Conservation (phyloP, 441 rosid genomes). For the Gossypium lobatum region DNA sequence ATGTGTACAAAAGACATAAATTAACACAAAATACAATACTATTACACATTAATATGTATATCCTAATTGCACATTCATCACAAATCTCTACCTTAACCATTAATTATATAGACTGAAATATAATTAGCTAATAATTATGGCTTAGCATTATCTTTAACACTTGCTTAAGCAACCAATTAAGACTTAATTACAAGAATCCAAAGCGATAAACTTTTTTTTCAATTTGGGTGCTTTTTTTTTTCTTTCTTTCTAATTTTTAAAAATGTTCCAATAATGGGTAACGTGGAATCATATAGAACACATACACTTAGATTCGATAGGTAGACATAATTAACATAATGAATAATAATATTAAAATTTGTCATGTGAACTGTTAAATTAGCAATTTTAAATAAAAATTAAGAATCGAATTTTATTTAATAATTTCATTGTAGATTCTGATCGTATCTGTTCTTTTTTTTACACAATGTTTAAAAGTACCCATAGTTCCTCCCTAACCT, state of each 20-base stretch:
- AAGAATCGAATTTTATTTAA: too few relatives aligned
- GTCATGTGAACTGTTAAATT: conserved; percentile 39
- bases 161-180: conserved; percentile 21
- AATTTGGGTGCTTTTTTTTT: background rate
- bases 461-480: too few relatives aligned
- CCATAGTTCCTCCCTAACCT: fast-evolving
- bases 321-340: background rate
- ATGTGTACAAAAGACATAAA: too few relatives aligned
- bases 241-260: background rate
- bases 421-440: too few relatives aligned
- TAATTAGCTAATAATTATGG: background rate
- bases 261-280: background rate
- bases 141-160: conserved; percentile 19
- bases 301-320: conserved; percentile 18
- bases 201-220: conserved; percentile 17
- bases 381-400: conserved; percentile 3
- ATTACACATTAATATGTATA: too few relatives aligned
- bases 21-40: too few relatives aligned
- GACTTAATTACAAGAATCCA: conserved; percentile 26
- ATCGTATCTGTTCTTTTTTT: too few relatives aligned
- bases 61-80: too few relatives aligned
- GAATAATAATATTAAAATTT: too few relatives aligned
- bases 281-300: conserved; percentile 35
- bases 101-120: background rate
- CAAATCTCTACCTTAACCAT: too few relatives aligned